phyloP scores from a whole-genome alignment of 2,329 filamentous ascomycete genomes.

The Ascomycota sp. region DNA sequence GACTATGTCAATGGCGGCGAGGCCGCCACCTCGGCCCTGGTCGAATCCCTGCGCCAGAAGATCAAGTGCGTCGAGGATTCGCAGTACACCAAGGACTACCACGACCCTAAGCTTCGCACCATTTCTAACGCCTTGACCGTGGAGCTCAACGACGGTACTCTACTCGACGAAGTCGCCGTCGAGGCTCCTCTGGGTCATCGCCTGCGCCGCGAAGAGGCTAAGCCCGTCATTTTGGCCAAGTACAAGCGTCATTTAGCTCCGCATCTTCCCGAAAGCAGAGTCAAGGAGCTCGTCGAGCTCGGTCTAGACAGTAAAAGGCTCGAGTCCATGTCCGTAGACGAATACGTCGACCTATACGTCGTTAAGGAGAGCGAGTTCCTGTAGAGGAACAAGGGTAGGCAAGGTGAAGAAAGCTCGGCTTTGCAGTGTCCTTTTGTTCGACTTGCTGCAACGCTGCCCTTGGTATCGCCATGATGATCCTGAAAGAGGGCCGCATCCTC shows the following conservation, averaged over 20 bases:
- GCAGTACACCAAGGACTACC: conserved; percentile 87
- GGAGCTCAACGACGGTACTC: conserved; percentile 80
- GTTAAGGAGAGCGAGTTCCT: conserved; percentile 41
- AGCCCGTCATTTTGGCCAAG: conserved; percentile 90
- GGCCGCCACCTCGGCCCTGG: conserved; percentile 71
- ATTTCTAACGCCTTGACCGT: conserved; percentile 96
- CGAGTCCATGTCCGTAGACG: conserved; percentile 66
- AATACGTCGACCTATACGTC: conserved; percentile 75
- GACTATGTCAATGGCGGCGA: conserved; percentile 90
- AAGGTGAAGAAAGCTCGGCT: neutral
- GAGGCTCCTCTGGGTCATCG: conserved; percentile 90
- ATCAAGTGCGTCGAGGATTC: conserved; percentile 95
- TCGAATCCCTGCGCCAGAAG: conserved; percentile 80
- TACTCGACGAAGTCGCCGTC: conserved; percentile 75
- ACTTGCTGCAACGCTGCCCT: no score
- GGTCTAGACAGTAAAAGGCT: conserved; percentile 56
- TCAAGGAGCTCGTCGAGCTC: conserved; percentile 66
- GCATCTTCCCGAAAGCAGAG: conserved; percentile 58
- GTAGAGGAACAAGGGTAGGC: conserved; percentile 4
- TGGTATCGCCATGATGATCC: no score
- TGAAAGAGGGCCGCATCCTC: no score
- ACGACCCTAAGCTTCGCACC: conserved; percentile 78
- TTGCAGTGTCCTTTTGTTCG: neutral
- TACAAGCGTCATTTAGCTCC: conserved; percentile 80
- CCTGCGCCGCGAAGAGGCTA: conserved; percentile 81